Evolutionary conservation across 805 yeast genomes (phyloP).

Genomic region (Isabelozyma pseudorhagii): DNA sequence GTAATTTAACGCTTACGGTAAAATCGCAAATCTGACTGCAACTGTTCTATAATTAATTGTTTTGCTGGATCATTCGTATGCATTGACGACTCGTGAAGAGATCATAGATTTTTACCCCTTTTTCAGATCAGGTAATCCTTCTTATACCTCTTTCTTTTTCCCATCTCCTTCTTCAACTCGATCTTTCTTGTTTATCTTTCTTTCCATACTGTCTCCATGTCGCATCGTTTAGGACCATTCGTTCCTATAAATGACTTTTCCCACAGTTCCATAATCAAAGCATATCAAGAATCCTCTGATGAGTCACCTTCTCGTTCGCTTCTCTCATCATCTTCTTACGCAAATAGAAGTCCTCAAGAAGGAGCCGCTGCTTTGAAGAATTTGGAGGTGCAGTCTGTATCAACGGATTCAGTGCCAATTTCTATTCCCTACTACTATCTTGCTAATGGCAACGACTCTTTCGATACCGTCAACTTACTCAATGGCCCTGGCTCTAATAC

Average conservation of each 20-base stretch:
- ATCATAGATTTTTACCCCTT: not conserved
- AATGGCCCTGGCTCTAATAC: constrained; percentile 1
- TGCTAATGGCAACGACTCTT: constrained; percentile 13
- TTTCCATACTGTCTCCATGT: not conserved
- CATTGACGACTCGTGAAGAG: not conserved
- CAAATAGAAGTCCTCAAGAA: not conserved
- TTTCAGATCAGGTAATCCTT: not conserved
- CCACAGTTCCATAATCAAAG: not conserved
- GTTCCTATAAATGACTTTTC: not conserved
- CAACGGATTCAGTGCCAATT: constrained; percentile 24
- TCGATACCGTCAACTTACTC: constrained; percentile 24
- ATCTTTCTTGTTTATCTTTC: not conserved
- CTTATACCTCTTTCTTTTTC: not conserved
- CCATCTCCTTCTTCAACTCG: not conserved
- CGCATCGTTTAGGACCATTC: not conserved
- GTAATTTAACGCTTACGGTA: not conserved
- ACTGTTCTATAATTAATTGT: no score
- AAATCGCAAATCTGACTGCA: not conserved
- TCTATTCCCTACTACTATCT: constrained; percentile 25
- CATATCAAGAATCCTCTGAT: not conserved
- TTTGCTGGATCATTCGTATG: not conserved
- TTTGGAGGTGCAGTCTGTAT: constrained; percentile 21
- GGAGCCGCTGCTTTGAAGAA: not conserved
- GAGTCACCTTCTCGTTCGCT: not conserved
- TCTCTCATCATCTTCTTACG: not conserved